These are phyloP conservation scores for Claviceps maximensis DNA, from an alignment of 2,329 filamentous ascomycete species.

Conservation along the genomic window DNA sequence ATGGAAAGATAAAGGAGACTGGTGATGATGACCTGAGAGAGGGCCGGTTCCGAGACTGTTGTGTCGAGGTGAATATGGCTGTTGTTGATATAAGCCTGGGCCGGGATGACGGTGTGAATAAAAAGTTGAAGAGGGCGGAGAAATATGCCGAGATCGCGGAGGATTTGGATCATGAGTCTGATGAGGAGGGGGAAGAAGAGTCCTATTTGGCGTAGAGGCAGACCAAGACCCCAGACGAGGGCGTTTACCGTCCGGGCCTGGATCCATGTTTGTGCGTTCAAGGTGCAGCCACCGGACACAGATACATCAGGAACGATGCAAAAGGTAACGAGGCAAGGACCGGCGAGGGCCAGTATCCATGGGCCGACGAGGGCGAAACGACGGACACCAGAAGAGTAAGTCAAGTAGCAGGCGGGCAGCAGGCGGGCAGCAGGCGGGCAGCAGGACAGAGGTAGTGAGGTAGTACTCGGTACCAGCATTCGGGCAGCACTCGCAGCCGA, in stretches of 20 bases:
- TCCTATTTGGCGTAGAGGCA: conserved; percentile 32
- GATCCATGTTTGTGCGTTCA: conserved; percentile 42
- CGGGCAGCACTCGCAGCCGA: background rate
- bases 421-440: too few relatives aligned
- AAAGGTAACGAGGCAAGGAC: conserved; percentile 22
- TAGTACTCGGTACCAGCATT: background rate
- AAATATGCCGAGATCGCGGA: conserved; percentile 6
- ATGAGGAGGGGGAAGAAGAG: conserved; percentile 32
- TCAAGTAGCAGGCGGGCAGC: background rate
- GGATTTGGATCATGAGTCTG: conserved; percentile 18
- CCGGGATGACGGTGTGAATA: conserved; percentile 13
- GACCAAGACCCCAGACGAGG: conserved; percentile 40
- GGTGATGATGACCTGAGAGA: background rate
- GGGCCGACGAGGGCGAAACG: conserved; percentile 11
- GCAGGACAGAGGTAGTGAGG: background rate
- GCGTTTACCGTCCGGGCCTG: conserved; percentile 44
- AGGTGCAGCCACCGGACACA: conserved; percentile 20
- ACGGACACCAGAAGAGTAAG: conserved; percentile 7
- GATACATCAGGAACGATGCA: conserved; percentile 23
- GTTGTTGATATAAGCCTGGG: conserved; percentile 28
- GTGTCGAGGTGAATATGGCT: conserved; percentile 24
- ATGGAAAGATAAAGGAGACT: background rate
- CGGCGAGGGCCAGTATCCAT: conserved; percentile 21
- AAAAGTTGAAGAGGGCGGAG: conserved; percentile 12
- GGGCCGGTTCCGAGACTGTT: conserved; percentile 19